Conservation (phyloP, 2,329 filamentous ascomycete genomes). For the Fusarium guadeloupense region DNA sequence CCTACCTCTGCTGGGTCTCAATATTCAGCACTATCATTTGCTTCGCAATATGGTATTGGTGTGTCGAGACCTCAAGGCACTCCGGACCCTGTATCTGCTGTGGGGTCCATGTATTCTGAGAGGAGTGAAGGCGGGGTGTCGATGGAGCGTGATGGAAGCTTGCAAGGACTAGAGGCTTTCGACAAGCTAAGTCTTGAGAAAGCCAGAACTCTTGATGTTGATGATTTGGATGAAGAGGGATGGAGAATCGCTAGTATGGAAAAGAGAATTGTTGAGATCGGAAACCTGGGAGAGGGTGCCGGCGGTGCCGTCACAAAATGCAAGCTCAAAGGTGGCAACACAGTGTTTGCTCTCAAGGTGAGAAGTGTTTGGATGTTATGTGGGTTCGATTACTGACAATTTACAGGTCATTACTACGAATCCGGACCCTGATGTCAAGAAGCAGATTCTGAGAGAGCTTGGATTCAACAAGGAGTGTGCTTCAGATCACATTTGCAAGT, state of each 20-base stretch:
- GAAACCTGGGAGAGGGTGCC: constrained; percentile 91
- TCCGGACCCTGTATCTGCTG: constrained; percentile 87
- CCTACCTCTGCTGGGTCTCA: constrained; percentile 89
- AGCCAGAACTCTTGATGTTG: constrained; percentile 85
- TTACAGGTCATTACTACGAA: constrained; percentile 94
- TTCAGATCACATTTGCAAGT: constrained; percentile 94
- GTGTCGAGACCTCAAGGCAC: constrained; percentile 71
- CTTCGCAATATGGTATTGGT: constrained; percentile 75
- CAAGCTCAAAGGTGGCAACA: constrained; percentile 89
- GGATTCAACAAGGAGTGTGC: constrained; percentile 98
- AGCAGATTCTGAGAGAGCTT: constrained; percentile 95
- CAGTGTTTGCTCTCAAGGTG: constrained; percentile 95
- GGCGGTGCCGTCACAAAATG: constrained; percentile 95
- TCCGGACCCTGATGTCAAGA: constrained; percentile 96
- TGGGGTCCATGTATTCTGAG: constrained; percentile 85
- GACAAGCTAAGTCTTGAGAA: constrained; percentile 85
- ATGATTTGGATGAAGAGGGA: constrained; percentile 92
- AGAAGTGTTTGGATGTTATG: constrained; percentile 33
- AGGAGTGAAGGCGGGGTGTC: constrained; percentile 76
- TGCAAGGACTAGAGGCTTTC: constrained; percentile 79
- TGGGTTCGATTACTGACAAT: constrained; percentile 22
- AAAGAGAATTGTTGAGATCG: constrained; percentile 86
- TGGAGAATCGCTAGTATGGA: constrained; percentile 94
- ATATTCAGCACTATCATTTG: constrained; percentile 84
- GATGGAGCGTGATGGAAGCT: constrained; percentile 86